Conservation (phyloP, 805 yeast species). For the Monosporozyma yasuniensis region DNA sequence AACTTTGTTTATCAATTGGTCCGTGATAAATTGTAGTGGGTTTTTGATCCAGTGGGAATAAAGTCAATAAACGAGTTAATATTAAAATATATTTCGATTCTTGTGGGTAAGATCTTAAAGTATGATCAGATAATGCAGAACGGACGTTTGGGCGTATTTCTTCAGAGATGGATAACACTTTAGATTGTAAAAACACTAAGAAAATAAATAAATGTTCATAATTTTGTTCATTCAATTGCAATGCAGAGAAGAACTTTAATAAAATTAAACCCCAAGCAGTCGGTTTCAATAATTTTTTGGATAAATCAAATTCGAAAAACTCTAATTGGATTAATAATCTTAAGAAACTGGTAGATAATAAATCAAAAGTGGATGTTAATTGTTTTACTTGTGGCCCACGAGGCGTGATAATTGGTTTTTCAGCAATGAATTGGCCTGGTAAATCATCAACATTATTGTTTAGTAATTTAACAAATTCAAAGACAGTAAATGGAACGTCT, state of each 20-base stretch:
- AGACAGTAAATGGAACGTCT: slow-evolving; percentile 23
- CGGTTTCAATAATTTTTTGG: slow-evolving; percentile 32
- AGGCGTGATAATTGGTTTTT: slow-evolving; percentile 26
- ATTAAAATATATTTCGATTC: slow-evolving; percentile 33
- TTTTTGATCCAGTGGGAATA: slow-evolving; percentile 40
- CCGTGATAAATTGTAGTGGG: slow-evolving; percentile 50
- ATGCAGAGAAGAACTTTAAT: slow-evolving; percentile 18
- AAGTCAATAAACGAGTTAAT: slow-evolving; percentile 41
- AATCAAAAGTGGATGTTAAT: slow-evolving; percentile 40
- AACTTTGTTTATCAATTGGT: slow-evolving; percentile 57
- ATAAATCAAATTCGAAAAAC: slow-evolving; percentile 34
- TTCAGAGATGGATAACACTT: slow-evolving; percentile 33
- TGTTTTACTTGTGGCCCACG: slow-evolving; percentile 24
- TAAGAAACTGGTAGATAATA: slow-evolving; percentile 46
- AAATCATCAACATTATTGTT: slow-evolving; percentile 28
- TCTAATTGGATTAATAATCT: slow-evolving; percentile 47
- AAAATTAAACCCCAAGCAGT: slow-evolving; percentile 47
- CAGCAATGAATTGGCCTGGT: slow-evolving; percentile 26
- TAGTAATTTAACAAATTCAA: slow-evolving; percentile 20
- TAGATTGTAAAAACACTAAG: slow-evolving; percentile 38
- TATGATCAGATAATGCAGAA: slow-evolving; percentile 29
- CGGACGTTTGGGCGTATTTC: slow-evolving; percentile 27
- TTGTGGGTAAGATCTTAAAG: slow-evolving; percentile 34
- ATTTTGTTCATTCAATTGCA: slow-evolving; percentile 25
- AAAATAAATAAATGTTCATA: slow-evolving; percentile 40